phyloP scores from a whole-genome alignment of 2,329 filamentous ascomycete genomes.

The Talaromyces sp. region DNA sequence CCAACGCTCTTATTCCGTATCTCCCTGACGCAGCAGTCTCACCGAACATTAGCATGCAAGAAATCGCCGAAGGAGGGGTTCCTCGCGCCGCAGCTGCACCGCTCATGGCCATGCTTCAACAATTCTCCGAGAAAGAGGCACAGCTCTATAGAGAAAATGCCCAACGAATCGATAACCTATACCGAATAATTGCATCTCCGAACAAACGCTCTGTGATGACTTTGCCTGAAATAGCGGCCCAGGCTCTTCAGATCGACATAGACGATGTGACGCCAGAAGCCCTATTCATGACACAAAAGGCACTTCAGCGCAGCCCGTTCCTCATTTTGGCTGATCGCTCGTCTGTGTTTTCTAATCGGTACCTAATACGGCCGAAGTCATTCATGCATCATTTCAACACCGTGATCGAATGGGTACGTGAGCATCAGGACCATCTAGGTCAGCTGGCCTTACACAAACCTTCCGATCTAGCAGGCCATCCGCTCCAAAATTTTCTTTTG shows the following conservation, averaged over 20 bases:
- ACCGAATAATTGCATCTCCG: constrained; percentile 39
- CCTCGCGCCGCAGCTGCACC: constrained; percentile 36
- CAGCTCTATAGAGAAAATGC: constrained; percentile 36
- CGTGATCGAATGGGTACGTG: constrained; percentile 55
- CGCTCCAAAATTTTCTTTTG: constrained; percentile 42
- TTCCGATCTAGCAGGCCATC: constrained; percentile 31
- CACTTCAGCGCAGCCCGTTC: constrained; percentile 31
- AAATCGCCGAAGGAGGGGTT: constrained; percentile 40
- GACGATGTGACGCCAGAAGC: constrained; percentile 30
- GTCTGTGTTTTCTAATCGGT: constrained; percentile 37
- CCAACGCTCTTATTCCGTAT: constrained; percentile 50
- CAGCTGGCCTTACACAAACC: constrained; percentile 27
- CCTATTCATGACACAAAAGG: constrained; percentile 35
- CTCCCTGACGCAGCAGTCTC: constrained; percentile 42
- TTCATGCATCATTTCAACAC: constrained; percentile 48
- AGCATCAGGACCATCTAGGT: constrained; percentile 42
- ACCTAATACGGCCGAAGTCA: constrained; percentile 51
- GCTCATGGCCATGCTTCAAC: constrained; percentile 33
- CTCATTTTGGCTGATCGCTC: constrained; percentile 33
- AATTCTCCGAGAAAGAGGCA: constrained; percentile 33
- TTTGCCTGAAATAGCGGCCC: constrained; percentile 37
- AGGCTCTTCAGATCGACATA: constrained; percentile 30
- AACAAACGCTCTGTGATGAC: constrained; percentile 31
- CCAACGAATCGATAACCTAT: constrained; percentile 33
- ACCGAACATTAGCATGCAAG: constrained; percentile 30